Conservation (phyloP, 371 early-diverging fungal genomes). For the Mortierella sp. region DNA sequence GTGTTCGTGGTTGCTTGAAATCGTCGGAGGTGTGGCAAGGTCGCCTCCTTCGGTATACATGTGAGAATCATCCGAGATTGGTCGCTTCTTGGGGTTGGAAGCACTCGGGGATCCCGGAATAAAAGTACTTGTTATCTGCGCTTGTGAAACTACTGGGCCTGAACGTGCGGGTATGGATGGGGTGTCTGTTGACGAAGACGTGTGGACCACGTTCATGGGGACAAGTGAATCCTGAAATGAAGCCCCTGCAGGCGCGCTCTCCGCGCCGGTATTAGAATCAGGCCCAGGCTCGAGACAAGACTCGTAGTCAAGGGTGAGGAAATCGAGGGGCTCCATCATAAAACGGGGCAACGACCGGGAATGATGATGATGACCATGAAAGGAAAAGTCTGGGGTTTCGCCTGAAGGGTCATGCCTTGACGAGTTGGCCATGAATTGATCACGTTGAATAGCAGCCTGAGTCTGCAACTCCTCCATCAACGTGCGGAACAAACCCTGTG, state of each 20-base stretch:
- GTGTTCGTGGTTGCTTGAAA: conserved; percentile 11
- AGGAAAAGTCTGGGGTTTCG: conserved; percentile 1
- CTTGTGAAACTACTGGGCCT: not conserved
- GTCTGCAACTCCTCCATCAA: conserved; percentile 43
- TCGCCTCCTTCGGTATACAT: not conserved
- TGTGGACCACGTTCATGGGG: not conserved
- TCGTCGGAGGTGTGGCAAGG: conserved; percentile 10
- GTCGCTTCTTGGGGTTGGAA: conserved; percentile 19
- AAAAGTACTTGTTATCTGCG: not conserved
- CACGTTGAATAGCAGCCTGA: conserved; percentile 35
- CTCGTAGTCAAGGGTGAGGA: conserved; percentile 26
- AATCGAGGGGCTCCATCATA: conserved; percentile 46
- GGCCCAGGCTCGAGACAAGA: conserved; percentile 21
- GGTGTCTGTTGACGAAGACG: not conserved
- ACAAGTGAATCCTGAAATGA: conserved; percentile 6
- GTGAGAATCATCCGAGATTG: conserved; percentile 17
- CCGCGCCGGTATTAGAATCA: not conserved
- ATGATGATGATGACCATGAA: conserved; percentile 9
- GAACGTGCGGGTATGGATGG: conserved; percentile 1
- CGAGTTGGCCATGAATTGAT: conserved; percentile 17
- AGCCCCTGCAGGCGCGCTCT: not conserved
- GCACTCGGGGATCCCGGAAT: conserved; percentile 2
- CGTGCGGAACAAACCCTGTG: conserved; percentile 34
- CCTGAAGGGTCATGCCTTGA: conserved; percentile 11
- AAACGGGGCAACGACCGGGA: conserved; percentile 21